phyloP scores from a whole-genome alignment of 2,329 filamentous ascomycete species.

The Zarea fungicola region DNA sequence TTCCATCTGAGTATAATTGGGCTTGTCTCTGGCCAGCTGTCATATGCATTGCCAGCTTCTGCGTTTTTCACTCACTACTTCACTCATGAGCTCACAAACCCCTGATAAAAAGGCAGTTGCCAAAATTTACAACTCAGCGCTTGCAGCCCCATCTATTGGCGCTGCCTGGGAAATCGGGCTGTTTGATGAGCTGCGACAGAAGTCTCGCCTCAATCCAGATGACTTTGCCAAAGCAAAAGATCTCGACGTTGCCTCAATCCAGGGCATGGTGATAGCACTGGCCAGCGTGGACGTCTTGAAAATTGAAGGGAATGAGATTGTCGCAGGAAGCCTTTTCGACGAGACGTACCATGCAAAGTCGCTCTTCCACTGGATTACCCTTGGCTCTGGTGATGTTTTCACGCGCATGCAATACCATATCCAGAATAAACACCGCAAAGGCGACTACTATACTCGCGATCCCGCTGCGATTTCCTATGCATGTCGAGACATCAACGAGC shows the following conservation, averaged over 20 bases:
- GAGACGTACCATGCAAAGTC: constrained; percentile 11
- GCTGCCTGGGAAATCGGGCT: constrained; percentile 15
- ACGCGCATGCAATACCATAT: constrained; percentile 10
- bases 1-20: too few species aligned
- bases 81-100: neutral
- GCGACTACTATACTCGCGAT: constrained; percentile 12
- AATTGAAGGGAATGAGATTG: neutral
- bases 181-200: constrained; percentile 6
- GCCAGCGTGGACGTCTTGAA: neutral
- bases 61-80: too few species aligned
- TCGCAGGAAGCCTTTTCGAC: constrained; percentile 12
- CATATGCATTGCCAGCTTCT: too few species aligned
- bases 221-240: constrained; percentile 15
- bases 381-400: constrained; percentile 15
- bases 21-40: too few species aligned
- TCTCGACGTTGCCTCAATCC: neutral
- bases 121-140: constrained; percentile 14
- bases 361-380: constrained; percentile 15
- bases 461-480: constrained; percentile 16
- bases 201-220: constrained; percentile 18
- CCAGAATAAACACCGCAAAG: constrained; percentile 15
- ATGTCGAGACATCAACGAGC: constrained; percentile 12
- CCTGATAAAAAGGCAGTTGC: neutral
- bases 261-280: neutral
- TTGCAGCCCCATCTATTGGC: constrained; percentile 11